Percentiles rank a stretch among this genome's conserved stretches.
Conservation (phyloP, 768 basidiomycete genomes). For the Kwoniella bestiolae region DNA sequence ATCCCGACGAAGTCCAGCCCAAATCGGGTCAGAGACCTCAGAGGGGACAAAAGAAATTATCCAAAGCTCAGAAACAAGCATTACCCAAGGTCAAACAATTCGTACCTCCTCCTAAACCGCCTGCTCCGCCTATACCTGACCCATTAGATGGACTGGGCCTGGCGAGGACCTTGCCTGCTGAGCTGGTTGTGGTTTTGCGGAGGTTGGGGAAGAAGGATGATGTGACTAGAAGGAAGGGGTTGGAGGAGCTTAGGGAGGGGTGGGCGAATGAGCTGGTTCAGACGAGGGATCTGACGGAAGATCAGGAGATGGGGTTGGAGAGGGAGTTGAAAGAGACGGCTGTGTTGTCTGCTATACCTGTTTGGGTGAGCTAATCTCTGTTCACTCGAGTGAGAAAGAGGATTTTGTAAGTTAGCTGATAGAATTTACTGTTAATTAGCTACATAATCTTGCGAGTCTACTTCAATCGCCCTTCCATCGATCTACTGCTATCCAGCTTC, state of each 20-base stretch:
- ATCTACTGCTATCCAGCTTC: constrained; percentile 67
- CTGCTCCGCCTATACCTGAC: constrained; percentile 65
- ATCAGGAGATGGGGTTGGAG: constrained; percentile 39
- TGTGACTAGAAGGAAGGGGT: constrained; percentile 77
- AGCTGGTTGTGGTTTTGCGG: constrained; percentile 78
- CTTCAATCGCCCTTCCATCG: constrained; percentile 80
- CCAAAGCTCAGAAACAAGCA: constrained; percentile 64
- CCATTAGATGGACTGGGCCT: constrained; percentile 84
- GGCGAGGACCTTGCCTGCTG: constrained; percentile 73
- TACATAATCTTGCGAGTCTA: constrained; percentile 83
- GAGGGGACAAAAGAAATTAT: constrained; percentile 65
- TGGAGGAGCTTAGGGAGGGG: constrained; percentile 75
- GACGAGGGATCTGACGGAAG: constrained; percentile 61
- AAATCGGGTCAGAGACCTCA: constrained; percentile 32
- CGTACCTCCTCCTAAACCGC: constrained; percentile 74
- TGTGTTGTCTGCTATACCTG: constrained; percentile 64
- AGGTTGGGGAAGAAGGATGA: constrained; percentile 86
- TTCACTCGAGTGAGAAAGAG: not conserved
- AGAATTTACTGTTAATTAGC: constrained; percentile 59
- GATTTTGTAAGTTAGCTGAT: not conserved
- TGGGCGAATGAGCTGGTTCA: constrained; percentile 67
- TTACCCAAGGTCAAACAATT: constrained; percentile 78
- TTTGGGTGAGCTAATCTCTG: constrained; percentile 76
- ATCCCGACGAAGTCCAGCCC: constrained; percentile 34
- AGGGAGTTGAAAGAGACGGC: constrained; percentile 63